Percentiles rank a stretch among this genome's conserved stretches.
Conservation (phyloP, 306 rosid genomes). For the Citrullus colocynthis region DNA sequence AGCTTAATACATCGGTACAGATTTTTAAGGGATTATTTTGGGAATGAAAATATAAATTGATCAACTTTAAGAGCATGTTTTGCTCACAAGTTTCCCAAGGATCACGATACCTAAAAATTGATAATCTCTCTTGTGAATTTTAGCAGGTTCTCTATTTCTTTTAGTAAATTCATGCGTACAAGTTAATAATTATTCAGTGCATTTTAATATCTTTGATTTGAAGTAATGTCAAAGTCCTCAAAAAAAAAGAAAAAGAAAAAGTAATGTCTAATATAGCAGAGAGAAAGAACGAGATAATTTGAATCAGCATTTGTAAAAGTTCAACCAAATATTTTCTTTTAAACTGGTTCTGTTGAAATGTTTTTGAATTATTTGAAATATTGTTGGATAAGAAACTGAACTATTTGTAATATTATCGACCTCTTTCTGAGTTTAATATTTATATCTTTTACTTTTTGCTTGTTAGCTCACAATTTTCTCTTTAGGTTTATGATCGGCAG, state of each 20-base stretch:
- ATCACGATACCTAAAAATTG: neutral
- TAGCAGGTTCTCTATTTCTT: neutral
- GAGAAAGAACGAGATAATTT: neutral
- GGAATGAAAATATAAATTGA: neutral
- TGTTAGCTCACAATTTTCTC: slow-evolving; percentile 11
- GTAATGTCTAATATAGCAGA: neutral
- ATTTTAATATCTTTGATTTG: neutral
- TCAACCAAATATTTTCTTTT: neutral
- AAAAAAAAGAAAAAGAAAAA: too few relatives aligned
- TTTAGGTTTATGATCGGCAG: slow-evolving; percentile 83
- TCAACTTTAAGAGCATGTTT: neutral
- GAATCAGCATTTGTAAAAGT: neutral
- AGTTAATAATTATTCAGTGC: neutral
- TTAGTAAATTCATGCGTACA: neutral
- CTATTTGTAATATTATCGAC: neutral
- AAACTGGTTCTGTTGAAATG: neutral
- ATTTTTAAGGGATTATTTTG: neutral
- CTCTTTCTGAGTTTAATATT: neutral
- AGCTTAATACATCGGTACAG: neutral
- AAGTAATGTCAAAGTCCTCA: neutral
- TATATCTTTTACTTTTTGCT: neutral
- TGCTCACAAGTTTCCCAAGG: neutral
- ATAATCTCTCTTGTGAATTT: neutral
- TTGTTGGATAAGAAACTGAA: neutral
- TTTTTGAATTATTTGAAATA: neutral